Evolutionary conservation across 1,139 yeast genomes (phyloP).

Genomic region (Sugiyamaella novakii): DNA sequence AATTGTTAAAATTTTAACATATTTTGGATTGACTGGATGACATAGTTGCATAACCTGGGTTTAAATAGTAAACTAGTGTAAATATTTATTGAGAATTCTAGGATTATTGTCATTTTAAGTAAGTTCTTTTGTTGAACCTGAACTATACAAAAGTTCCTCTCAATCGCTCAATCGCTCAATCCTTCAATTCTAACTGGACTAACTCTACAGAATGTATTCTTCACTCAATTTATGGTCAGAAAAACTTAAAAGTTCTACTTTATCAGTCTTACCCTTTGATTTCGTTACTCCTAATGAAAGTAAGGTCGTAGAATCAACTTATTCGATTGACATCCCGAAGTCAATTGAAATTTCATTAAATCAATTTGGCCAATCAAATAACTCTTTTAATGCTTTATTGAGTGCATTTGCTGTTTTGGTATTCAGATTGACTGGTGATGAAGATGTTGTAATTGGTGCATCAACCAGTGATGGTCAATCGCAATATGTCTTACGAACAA

Average conservation of each 20-base stretch:
- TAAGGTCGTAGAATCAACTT: slow-evolving; percentile 64
- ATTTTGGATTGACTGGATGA: too few relatives aligned
- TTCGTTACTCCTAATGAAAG: slow-evolving; percentile 77
- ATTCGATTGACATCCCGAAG: slow-evolving; percentile 47
- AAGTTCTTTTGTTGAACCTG: too few relatives aligned
- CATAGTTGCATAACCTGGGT: too few relatives aligned
- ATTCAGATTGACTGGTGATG: slow-evolving; percentile 88
- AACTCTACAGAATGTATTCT: too few relatives aligned
- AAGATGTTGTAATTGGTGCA: slow-evolving; percentile 84
- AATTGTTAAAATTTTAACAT: too few relatives aligned
- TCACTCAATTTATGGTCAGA: slow-evolving; percentile 73
- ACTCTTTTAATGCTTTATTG: slow-evolving; percentile 55
- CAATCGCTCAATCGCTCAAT: too few relatives aligned
- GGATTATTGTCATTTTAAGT: too few relatives aligned
- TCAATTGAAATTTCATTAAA: slow-evolving; percentile 26
- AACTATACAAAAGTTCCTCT: too few relatives aligned
- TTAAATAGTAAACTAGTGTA: too few relatives aligned
- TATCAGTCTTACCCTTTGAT: slow-evolving; percentile 86
- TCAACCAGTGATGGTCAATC: slow-evolving; percentile 45
- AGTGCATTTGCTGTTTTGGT: slow-evolving; percentile 73
- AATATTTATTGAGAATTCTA: too few relatives aligned
- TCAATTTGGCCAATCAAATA: slow-evolving; percentile 22
- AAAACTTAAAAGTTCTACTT: slow-evolving; percentile 75
- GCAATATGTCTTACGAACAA: slow-evolving; percentile 62
- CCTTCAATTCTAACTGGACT: too few relatives aligned